Conservation (phyloP, 2,329 filamentous ascomycete species). For the Lojkania enalia region DNA sequence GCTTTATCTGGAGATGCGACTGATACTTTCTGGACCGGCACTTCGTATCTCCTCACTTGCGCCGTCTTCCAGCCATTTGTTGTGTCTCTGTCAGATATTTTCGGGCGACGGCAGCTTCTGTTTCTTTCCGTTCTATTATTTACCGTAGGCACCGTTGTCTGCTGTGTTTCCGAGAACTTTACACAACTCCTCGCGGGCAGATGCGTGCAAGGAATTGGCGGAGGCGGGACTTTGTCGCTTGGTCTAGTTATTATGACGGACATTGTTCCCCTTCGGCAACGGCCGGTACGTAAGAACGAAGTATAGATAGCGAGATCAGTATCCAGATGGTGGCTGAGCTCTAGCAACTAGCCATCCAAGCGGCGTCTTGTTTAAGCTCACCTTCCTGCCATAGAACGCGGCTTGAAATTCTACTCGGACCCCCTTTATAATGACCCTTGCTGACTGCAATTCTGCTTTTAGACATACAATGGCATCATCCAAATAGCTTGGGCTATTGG, state of each 20-base stretch:
- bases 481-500: slow-evolving; percentile 56
- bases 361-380: too few relatives aligned
- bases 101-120: slow-evolving; percentile 29
- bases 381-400: too few relatives aligned
- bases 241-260: slow-evolving; percentile 46
- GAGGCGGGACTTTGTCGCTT: slow-evolving; percentile 37
- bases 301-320: too few relatives aligned
- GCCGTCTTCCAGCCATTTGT: slow-evolving; percentile 35
- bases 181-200: slow-evolving; percentile 25
- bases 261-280: slow-evolving; percentile 41
- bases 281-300: too few relatives aligned
- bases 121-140: slow-evolving; percentile 25
- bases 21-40: slow-evolving; percentile 39
- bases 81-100: slow-evolving; percentile 27
- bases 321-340: too few relatives aligned
- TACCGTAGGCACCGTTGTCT: slow-evolving; percentile 27
- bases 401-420: too few relatives aligned
- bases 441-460: too few relatives aligned
- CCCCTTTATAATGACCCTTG: too few relatives aligned
- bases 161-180: slow-evolving; percentile 13
- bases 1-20: too few relatives aligned
- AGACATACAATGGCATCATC: slow-evolving; percentile 41
- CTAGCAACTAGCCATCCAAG: too few relatives aligned
- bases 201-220: slow-evolving; percentile 34
- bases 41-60: slow-evolving; percentile 32